Evolutionary conservation across 2,329 filamentous ascomycete species (phyloP).

Genomic region (Pseudopyrenochaeta lycopersici): DNA sequence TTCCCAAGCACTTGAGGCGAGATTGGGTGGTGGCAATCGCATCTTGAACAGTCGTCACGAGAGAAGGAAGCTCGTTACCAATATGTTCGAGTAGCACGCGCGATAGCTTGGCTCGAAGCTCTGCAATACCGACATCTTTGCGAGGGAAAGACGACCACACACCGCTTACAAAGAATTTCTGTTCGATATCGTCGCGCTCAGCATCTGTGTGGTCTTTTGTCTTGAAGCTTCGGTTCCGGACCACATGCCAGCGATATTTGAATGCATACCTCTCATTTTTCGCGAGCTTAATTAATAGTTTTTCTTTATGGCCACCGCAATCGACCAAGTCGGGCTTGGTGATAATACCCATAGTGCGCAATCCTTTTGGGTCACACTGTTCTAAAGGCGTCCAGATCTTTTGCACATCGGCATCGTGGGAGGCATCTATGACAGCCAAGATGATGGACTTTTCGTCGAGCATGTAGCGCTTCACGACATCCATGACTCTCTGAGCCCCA

Average conservation of each 20-base stretch:
- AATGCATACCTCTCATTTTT: slow-evolving; percentile 43
- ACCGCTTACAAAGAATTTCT: slow-evolving; percentile 31
- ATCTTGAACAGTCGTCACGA: slow-evolving; percentile 25
- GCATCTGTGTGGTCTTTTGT: slow-evolving; percentile 20
- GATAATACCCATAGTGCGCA: slow-evolving; percentile 55
- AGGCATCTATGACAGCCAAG: slow-evolving; percentile 54
- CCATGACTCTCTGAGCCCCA: slow-evolving; percentile 57
- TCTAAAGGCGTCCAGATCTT: slow-evolving; percentile 10
- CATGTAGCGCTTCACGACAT: slow-evolving; percentile 58
- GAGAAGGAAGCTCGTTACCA: slow-evolving; percentile 33
- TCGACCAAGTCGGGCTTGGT: slow-evolving; percentile 54
- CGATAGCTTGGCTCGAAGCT: slow-evolving; percentile 37
- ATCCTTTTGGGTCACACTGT: slow-evolving; percentile 42
- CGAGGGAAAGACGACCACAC: slow-evolving; percentile 24
- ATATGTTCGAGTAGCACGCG: slow-evolving; percentile 45
- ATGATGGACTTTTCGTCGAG: slow-evolving; percentile 55
- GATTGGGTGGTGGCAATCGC: slow-evolving; percentile 20
- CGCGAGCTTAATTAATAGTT: slow-evolving; percentile 35
- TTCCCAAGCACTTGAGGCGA: slow-evolving; percentile 25
- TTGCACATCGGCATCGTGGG: slow-evolving; percentile 44
- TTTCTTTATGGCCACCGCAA: slow-evolving; percentile 31
- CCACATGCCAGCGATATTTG: slow-evolving; percentile 49
- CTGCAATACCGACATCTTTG: slow-evolving; percentile 39
- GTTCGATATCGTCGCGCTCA: slow-evolving; percentile 38
- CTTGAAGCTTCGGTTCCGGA: slow-evolving; percentile 45